Evolutionary conservation across 805 yeast species (phyloP).

Genomic region (Candida nonsorbophila): DNA sequence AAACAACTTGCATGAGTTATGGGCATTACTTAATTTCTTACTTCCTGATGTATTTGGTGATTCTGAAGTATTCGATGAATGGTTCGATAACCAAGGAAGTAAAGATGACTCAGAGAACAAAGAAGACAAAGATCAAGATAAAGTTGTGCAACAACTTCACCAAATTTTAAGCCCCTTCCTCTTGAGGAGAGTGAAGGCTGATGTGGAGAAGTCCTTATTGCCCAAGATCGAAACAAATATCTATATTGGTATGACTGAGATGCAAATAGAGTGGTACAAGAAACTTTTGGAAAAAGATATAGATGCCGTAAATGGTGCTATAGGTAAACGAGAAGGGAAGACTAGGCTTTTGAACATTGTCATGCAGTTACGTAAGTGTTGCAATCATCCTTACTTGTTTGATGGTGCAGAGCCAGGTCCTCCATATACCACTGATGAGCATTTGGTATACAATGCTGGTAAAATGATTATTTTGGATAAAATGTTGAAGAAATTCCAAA

Average conservation of each 20-base stretch:
- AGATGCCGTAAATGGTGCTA: conserved; percentile 82
- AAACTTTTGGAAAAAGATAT: conserved; percentile 72
- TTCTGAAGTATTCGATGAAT: conserved; percentile 66
- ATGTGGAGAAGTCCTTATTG: conserved; percentile 72
- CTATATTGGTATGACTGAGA: conserved; percentile 69
- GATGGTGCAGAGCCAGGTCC: conserved; percentile 93
- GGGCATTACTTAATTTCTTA: conserved; percentile 75
- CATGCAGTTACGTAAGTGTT: conserved; percentile 81
- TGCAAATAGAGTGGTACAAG: conserved; percentile 77
- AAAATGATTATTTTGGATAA: conserved; percentile 70
- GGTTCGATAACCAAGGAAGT: conserved; percentile 48
- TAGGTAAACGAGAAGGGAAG: conserved; percentile 68
- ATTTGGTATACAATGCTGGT: conserved; percentile 66
- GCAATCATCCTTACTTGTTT: conserved; percentile 79
- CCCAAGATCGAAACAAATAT: conserved; percentile 74
- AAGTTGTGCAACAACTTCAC: conserved; percentile 63
- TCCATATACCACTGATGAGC: conserved; percentile 82
- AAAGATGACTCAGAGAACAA: conserved; percentile 27
- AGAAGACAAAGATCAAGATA: conserved; percentile 34
- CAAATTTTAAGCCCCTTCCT: conserved; percentile 73
- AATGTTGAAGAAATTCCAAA: conserved; percentile 52
- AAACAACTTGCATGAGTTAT: conserved; percentile 71
- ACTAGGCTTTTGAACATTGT: conserved; percentile 74
- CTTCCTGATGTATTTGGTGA: conserved; percentile 77
- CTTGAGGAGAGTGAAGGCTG: conserved; percentile 70